These are phyloP conservation scores for Dothideomycetidae sp. DNA, from an alignment of 2,329 filamentous ascomycete genomes.

Conservation along the genomic window DNA sequence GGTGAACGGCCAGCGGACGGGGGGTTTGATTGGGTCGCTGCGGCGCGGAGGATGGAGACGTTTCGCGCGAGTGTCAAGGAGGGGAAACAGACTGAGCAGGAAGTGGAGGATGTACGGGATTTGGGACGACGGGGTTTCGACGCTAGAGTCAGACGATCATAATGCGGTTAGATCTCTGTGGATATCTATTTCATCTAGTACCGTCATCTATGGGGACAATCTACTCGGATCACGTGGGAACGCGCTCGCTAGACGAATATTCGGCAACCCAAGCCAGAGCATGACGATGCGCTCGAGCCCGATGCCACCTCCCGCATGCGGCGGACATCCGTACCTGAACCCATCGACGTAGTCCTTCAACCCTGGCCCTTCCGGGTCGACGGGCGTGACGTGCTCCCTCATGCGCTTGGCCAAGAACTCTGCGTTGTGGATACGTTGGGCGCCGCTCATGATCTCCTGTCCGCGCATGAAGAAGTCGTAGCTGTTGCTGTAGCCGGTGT, in stretches of 20 bases:
- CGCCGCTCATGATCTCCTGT: constrained; percentile 54
- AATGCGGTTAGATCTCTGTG: background rate
- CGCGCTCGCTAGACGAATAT: constrained; percentile 46
- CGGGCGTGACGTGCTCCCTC: constrained; percentile 39
- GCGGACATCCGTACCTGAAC: constrained; percentile 50
- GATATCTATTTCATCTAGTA: too few species aligned
- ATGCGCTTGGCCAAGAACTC: constrained; percentile 44
- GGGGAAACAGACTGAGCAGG: constrained; percentile 15
- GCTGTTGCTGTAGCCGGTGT: constrained; percentile 45
- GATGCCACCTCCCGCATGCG: constrained; percentile 50
- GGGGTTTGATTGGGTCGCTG: constrained; percentile 7
- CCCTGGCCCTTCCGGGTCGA: constrained; percentile 44
- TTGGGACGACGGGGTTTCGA: constrained; percentile 15
- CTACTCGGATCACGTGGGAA: constrained; percentile 51
- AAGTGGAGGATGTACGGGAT: constrained; percentile 18
- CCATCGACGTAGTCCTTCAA: constrained; percentile 50
- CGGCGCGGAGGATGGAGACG: constrained; percentile 13
- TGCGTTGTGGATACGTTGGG: constrained; percentile 52
- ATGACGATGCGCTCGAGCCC: constrained; percentile 53
- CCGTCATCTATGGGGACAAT: constrained; percentile 33
- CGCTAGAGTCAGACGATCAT: background rate
- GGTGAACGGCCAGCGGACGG: constrained; percentile 15
- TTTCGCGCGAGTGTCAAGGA: constrained; percentile 20
- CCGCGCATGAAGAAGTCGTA: constrained; percentile 61
- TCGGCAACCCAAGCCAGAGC: constrained; percentile 51